These are phyloP conservation scores for Schizosaccharomyces osmophilus DNA, from an alignment of 805 yeast genomes.

Conservation along the genomic window DNA sequence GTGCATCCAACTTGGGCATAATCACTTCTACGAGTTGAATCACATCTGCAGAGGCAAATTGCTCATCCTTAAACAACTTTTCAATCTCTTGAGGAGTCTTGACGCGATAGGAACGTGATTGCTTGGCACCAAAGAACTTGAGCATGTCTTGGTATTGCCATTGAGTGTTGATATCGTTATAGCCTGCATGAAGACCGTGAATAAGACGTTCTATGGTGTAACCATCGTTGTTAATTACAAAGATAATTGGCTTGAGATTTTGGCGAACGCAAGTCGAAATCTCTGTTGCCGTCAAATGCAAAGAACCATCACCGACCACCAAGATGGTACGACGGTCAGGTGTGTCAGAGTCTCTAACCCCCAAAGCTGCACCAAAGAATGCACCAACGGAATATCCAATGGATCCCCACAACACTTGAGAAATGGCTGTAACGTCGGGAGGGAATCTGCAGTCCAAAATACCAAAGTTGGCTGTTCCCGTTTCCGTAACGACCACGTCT, in stretches of 20 bases:
- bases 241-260: constrained; percentile 38
- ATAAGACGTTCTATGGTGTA: constrained; percentile 77
- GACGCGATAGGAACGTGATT: constrained; percentile 7
- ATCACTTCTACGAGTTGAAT: constrained; percentile 35
- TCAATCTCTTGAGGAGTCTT: constrained; percentile 9
- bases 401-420: constrained; percentile 4
- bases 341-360: constrained; percentile 18
- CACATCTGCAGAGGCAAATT: constrained; percentile 13
- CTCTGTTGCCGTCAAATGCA: constrained; percentile 79
- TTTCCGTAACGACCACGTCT: constrained; percentile 57
- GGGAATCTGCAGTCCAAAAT: constrained; percentile 45
- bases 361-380: constrained; percentile 59
- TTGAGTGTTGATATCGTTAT: constrained; percentile 47
- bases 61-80: constrained; percentile 16
- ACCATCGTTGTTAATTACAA: constrained; percentile 63
- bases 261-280: constrained; percentile 37
- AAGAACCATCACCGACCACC: constrained; percentile 80
- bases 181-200: constrained; percentile 48
- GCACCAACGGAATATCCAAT: constrained; percentile 81
- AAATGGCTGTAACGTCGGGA: constrained; percentile 21
- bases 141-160: constrained; percentile 66
- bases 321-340: constrained; percentile 33
- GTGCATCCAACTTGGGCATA: constrained; percentile 36
- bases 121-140: constrained; percentile 33
- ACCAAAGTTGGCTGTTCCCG: constrained; percentile 65